phyloP scores from a whole-genome alignment of 345 rosid species.

The Ailanthus altissimus region DNA sequence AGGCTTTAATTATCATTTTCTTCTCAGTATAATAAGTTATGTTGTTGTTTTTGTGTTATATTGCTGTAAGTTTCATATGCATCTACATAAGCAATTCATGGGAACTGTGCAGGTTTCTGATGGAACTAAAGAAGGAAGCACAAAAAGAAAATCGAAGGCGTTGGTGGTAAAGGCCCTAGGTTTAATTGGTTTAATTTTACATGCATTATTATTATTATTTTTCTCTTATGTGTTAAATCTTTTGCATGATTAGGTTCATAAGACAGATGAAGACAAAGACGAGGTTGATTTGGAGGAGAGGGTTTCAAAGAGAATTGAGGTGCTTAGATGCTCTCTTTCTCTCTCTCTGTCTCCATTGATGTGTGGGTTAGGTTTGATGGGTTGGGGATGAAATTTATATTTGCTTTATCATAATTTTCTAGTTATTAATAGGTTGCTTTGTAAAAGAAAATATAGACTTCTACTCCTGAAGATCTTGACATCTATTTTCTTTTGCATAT shows the following conservation, averaged over 20 bases:
- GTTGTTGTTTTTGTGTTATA: not conserved
- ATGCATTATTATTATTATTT: not conserved
- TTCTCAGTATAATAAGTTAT: not conserved
- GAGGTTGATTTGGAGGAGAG: slow-evolving; percentile 36
- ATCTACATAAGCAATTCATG: not conserved
- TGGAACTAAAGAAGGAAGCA: not conserved
- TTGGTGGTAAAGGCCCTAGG: not conserved
- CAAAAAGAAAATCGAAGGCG: not conserved
- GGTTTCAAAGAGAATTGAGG: slow-evolving; percentile 54
- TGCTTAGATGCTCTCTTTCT: slow-evolving; percentile 9
- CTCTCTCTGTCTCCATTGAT: not conserved
- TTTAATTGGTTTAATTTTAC: not conserved
- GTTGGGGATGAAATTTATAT: not conserved
- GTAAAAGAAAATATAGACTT: not conserved
- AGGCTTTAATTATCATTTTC: not conserved
- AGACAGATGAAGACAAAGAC: slow-evolving; percentile 31
- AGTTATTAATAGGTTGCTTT: not conserved
- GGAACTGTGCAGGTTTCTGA: not conserved
- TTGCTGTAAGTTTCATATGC: not conserved
- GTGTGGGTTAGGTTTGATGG: not conserved
- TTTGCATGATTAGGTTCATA: slow-evolving; percentile 26
- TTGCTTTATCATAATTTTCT: not conserved
- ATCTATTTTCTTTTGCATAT: slow-evolving; percentile 12
- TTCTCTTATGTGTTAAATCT: not conserved
- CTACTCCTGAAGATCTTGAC: not conserved